These are phyloP conservation scores for Talaromyces sp. DNA, from an alignment of 2,329 filamentous ascomycete species.

Conservation along the genomic window DNA sequence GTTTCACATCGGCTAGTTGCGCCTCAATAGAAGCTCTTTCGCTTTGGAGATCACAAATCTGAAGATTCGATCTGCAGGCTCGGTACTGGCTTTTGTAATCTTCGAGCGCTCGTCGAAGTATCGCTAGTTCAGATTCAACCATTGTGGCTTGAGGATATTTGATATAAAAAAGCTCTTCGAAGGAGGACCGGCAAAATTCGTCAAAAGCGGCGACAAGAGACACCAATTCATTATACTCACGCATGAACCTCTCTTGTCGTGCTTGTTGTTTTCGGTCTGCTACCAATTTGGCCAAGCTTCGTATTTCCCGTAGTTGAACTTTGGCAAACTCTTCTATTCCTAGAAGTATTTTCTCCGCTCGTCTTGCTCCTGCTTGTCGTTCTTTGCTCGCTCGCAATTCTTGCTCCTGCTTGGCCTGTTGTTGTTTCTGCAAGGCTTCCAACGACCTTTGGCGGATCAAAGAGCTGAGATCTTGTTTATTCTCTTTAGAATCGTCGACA, in stretches of 20 bases:
- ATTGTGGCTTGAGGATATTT: background rate
- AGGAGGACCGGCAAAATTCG: background rate
- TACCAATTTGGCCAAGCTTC: background rate
- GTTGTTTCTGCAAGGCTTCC: background rate
- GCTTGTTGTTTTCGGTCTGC: background rate
- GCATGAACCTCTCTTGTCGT: constrained; percentile 1
- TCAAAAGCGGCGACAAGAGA: background rate
- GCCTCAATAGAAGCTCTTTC: background rate
- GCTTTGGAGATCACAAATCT: background rate
- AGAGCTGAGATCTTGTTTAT: constrained; percentile 1
- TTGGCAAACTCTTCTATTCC: background rate
- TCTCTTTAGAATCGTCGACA: background rate
- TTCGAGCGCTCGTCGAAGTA: background rate
- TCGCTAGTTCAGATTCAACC: background rate
- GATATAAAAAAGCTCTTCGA: constrained; percentile 3
- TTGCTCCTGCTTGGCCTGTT: constrained; percentile 2
- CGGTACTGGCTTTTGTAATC: background rate
- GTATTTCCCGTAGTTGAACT: background rate
- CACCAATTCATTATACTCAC: background rate
- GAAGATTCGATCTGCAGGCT: background rate
- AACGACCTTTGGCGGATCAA: constrained; percentile 3
- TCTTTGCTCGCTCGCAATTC: background rate
- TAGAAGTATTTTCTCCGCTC: background rate
- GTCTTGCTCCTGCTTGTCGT: background rate
- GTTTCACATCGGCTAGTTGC: background rate